Evolutionary conservation across 1,139 yeast genomes (phyloP), one percentile per base, ranked within the genome.

Genomic region (Groenewaldozyma auringiensis): DNA sequence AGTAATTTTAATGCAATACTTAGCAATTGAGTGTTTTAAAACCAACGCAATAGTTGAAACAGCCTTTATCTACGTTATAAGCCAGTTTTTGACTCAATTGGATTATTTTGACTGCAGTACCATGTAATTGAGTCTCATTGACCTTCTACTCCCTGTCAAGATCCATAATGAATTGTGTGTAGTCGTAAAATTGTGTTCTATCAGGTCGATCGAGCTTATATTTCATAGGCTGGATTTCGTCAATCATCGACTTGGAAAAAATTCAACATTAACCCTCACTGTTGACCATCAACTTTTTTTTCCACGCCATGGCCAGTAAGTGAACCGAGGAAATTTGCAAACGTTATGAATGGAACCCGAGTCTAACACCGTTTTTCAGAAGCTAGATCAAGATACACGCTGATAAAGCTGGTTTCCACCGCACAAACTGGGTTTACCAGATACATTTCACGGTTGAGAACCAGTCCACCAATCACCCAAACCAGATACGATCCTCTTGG

Each of bases 371-470:
- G 17, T 32, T 17, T 6, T 18, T 35, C 8, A 55, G 58, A 55
- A 55, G 57, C 54, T 25, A 55, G 53, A 41, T 50, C 55, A 3
- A 45, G 58, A 45, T 48, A 50, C 46, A 75, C 83, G 6, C 74
- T 81, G 42, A 76, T 82, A 45, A 80, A 79, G 58, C 71, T 87
- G 53, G 69, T 86, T 2, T 86, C 95, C 1, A 75, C 92, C 1
- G 96, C 96, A 25, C 77, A 82, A 56, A 88, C 96, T 1, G 96
- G 96, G 2, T 84, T 75, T 64, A 78, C 79, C 63, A 78, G 94
- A 62, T 83, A 89, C 66, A 78, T 88, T 53, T 73, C 80, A 47
- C 78, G 89, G 46, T 94, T 92, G 45, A 81, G 96, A 70, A 79
- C 84, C 43, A 79, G 94, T 4, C 85, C 85, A 41, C 71, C 78